Evolutionary conservation across 2,329 filamentous ascomycete species (phyloP).

Genomic region (Tolypocladium ophioglossoides): DNA sequence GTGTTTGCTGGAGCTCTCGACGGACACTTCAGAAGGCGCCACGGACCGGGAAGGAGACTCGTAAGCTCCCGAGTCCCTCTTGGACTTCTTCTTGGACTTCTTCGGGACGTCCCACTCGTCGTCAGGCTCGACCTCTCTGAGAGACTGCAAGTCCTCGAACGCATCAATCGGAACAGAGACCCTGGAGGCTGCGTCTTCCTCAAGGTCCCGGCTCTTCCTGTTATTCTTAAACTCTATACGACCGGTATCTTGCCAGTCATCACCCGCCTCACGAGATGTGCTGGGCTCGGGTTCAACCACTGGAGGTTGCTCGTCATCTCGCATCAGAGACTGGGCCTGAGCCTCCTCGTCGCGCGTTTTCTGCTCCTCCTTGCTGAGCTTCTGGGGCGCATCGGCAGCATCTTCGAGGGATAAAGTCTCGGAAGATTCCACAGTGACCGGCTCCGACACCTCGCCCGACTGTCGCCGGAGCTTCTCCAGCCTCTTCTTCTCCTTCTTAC

Average conservation of each 20-base stretch:
- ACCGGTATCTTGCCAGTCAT: conserved; percentile 14
- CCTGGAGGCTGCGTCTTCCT: conserved; percentile 13
- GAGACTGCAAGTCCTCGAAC: conserved; percentile 14
- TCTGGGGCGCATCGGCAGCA: conserved; percentile 11
- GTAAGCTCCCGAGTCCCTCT: conserved; percentile 18
- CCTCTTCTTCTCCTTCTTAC: conserved; percentile 40
- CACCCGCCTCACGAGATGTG: conserved; percentile 8
- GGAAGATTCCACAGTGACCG: conserved; percentile 1
- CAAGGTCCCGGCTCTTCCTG: conserved; percentile 16
- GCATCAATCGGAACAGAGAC: conserved; percentile 19
- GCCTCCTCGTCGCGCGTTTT: conserved; percentile 31
- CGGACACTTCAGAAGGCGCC: conserved; percentile 26
- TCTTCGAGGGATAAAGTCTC: conserved; percentile 11
- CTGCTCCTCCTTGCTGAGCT: conserved; percentile 23
- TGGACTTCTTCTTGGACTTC: conserved; percentile 24
- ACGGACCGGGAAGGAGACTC: conserved; percentile 22
- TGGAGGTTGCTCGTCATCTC: conserved; percentile 12
- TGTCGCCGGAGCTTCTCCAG: conserved; percentile 25
- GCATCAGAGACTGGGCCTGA: conserved; percentile 15
- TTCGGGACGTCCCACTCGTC: conserved; percentile 26
- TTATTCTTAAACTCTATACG: conserved; percentile 17
- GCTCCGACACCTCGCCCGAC: conserved; percentile 4
- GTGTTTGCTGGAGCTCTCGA: conserved; percentile 24
- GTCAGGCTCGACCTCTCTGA: conserved; percentile 8
- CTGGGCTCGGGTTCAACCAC: conserved; percentile 8